Conservation (phyloP, 352 stramenopile genomes). For the Globisporangium spiculum region DNA sequence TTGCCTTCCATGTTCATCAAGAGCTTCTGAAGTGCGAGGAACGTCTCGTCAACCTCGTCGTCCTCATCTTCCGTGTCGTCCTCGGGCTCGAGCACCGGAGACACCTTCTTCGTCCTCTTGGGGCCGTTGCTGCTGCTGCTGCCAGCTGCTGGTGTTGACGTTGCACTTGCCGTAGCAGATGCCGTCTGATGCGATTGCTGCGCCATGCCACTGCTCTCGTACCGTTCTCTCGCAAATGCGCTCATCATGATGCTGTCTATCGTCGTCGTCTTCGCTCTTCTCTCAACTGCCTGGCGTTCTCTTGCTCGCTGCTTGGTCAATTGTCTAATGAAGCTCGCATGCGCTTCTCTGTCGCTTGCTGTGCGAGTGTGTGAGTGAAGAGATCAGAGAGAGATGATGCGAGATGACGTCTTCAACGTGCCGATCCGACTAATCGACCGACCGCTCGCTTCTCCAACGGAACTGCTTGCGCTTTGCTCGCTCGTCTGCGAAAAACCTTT, state of each 20-base stretch:
- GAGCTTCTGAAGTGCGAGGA: conserved; percentile 72
- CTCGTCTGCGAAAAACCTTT: conserved; percentile 4
- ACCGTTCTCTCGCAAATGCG: conserved; percentile 10
- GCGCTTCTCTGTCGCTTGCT: background rate
- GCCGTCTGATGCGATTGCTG: background rate
- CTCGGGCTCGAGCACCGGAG: conserved; percentile 28
- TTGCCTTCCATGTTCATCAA: conserved; percentile 60
- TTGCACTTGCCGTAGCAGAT: background rate
- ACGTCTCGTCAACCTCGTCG: conserved; percentile 78
- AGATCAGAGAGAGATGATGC: background rate
- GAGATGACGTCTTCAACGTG: background rate
- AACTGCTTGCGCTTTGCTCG: background rate
- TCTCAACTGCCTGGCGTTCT: background rate
- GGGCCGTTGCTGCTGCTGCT: no score
- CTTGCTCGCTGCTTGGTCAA: background rate
- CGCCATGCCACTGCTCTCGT: background rate
- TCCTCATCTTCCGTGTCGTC: conserved; percentile 47
- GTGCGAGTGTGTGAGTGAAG: background rate
- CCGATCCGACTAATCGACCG: background rate
- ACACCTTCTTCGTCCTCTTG: conserved; percentile 49
- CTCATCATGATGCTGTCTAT: conserved; percentile 10
- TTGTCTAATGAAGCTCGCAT: background rate
- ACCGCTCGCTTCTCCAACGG: background rate
- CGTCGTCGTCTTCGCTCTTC: background rate
- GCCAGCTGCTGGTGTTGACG: background rate